Percentiles rank a stretch among this genome's conserved stretches.
phyloP scores from a whole-genome alignment of 306 rosid species.

The Acacia acuminata region DNA sequence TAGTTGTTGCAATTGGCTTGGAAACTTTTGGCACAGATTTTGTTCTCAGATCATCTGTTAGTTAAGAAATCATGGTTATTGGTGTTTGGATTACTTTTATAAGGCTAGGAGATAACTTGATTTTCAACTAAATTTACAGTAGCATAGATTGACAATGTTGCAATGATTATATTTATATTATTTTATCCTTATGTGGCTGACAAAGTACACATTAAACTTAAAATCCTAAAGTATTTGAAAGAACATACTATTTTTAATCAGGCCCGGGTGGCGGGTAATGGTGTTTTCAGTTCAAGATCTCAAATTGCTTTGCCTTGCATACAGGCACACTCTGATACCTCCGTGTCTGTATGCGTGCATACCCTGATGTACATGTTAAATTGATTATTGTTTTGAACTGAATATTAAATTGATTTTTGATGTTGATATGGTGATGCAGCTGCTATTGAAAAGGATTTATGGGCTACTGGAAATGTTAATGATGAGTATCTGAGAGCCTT shows the following conservation, averaged over 20 bases:
- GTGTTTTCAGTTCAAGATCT: slow-evolving; percentile 11
- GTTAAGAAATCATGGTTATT: neutral
- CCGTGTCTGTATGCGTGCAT: neutral
- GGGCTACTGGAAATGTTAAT: slow-evolving; percentile 94
- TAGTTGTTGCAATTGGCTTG: slow-evolving; percentile 4
- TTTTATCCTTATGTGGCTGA: neutral
- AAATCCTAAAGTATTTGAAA: neutral
- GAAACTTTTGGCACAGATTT: slow-evolving; percentile 2
- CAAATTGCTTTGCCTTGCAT: slow-evolving; percentile 27
- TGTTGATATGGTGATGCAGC: slow-evolving; percentile 57
- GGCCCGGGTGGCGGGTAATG: slow-evolving; percentile 18
- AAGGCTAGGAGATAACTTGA: neutral
- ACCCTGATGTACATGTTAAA: slow-evolving; percentile 4
- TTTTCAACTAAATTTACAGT: slow-evolving; percentile 9
- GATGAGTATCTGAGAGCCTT: slow-evolving; percentile 97
- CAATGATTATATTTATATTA: slow-evolving; percentile 8
- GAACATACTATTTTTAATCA: neutral
- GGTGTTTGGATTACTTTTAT: slow-evolving; percentile 6
- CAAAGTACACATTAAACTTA: slow-evolving; percentile 4
- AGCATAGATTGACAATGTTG: slow-evolving; percentile 16
- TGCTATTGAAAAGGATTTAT: slow-evolving; percentile 94
- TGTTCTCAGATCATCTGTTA: slow-evolving; percentile 5
- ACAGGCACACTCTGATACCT: neutral
- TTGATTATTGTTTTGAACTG: neutral
- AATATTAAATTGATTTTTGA: slow-evolving; percentile 29